Percentiles rank a stretch among this genome's conserved stretches.
phyloP scores from a whole-genome alignment of 2,329 filamentous ascomycete species.

The Ascochyta pisi region DNA sequence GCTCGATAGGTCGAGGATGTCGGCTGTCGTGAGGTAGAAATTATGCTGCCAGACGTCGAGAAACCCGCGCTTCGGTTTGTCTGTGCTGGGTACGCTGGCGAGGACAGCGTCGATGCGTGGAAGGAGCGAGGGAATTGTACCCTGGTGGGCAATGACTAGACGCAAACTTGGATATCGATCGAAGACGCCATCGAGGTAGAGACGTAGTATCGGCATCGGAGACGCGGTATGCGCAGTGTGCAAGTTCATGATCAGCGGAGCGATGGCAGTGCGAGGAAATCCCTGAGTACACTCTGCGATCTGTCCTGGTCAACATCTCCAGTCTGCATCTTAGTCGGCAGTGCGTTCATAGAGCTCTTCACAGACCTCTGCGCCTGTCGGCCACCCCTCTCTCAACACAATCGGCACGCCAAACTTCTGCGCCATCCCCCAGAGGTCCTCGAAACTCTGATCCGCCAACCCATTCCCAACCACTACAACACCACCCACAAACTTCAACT shows the following conservation, averaged over 20 bases:
- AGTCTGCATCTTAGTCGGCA: not conserved
- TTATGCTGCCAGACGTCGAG: slow-evolving; percentile 62
- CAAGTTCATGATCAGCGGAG: slow-evolving; percentile 27
- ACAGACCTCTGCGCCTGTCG: slow-evolving; percentile 26
- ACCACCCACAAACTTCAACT: slow-evolving; percentile 58
- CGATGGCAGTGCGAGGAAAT: slow-evolving; percentile 19
- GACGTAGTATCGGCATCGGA: slow-evolving; percentile 56
- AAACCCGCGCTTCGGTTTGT: slow-evolving; percentile 46
- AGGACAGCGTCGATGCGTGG: slow-evolving; percentile 52
- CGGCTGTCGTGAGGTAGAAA: slow-evolving; percentile 65
- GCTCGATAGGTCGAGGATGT: slow-evolving; percentile 59
- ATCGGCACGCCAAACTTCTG: slow-evolving; percentile 52
- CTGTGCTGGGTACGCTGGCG: slow-evolving; percentile 25
- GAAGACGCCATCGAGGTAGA: slow-evolving; percentile 63
- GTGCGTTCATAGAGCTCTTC: not conserved
- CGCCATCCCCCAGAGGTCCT: slow-evolving; percentile 52
- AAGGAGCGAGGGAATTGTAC: slow-evolving; percentile 62
- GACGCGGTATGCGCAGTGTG: slow-evolving; percentile 61
- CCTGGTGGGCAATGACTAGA: slow-evolving; percentile 61
- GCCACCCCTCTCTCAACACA: slow-evolving; percentile 31
- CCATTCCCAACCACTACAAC: slow-evolving; percentile 51
- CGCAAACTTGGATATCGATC: slow-evolving; percentile 62
- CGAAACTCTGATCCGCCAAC: slow-evolving; percentile 55
- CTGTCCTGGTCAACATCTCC: slow-evolving; percentile 16
- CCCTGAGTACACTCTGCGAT: slow-evolving; percentile 21